phyloP scores from a whole-genome alignment of 2,329 filamentous ascomycete species.

The Talaromyces sp. region DNA sequence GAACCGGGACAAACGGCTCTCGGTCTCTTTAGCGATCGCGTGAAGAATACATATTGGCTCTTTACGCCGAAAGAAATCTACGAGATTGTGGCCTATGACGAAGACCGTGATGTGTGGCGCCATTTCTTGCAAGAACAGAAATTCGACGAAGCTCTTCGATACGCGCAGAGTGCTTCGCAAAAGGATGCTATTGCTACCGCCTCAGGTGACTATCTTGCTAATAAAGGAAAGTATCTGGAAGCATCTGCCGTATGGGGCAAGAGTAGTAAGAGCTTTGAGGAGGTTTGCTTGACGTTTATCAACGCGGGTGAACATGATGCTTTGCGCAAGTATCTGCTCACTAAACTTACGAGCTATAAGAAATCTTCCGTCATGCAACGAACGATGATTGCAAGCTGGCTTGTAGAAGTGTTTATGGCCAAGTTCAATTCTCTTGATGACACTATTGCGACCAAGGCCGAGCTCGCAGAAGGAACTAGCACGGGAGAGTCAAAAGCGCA shows the following conservation, averaged over 20 bases:
- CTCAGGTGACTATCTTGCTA: slow-evolving; percentile 82
- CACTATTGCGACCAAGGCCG: slow-evolving; percentile 83
- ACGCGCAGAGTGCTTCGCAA: slow-evolving; percentile 74
- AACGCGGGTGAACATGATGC: slow-evolving; percentile 89
- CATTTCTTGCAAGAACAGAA: slow-evolving; percentile 83
- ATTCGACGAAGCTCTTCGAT: slow-evolving; percentile 82
- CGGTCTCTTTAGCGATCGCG: slow-evolving; percentile 82
- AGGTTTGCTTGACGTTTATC: slow-evolving; percentile 87
- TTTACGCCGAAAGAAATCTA: slow-evolving; percentile 90
- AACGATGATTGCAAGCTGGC: slow-evolving; percentile 92
- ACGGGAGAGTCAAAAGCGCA: slow-evolving; percentile 65
- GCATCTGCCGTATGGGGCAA: slow-evolving; percentile 88
- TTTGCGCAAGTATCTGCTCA: slow-evolving; percentile 80
- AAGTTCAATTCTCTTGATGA: slow-evolving; percentile 94
- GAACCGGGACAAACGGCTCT: slow-evolving; percentile 74
- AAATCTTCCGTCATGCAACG: slow-evolving; percentile 86
- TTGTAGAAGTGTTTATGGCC: slow-evolving; percentile 94
- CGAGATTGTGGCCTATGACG: slow-evolving; percentile 85
- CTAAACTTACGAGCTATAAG: slow-evolving; percentile 77
- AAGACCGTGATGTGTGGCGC: slow-evolving; percentile 90
- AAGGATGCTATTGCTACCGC: slow-evolving; percentile 89
- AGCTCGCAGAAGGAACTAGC: slow-evolving; percentile 69
- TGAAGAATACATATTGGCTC: slow-evolving; percentile 97
- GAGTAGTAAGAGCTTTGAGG: slow-evolving; percentile 95
- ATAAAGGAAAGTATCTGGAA: slow-evolving; percentile 76